Evolutionary conservation across 2,329 filamentous ascomycete genomes (phyloP), one percentile per base, ranked within the genome.

Genomic region (Ophiosphaerella herpotricha): DNA sequence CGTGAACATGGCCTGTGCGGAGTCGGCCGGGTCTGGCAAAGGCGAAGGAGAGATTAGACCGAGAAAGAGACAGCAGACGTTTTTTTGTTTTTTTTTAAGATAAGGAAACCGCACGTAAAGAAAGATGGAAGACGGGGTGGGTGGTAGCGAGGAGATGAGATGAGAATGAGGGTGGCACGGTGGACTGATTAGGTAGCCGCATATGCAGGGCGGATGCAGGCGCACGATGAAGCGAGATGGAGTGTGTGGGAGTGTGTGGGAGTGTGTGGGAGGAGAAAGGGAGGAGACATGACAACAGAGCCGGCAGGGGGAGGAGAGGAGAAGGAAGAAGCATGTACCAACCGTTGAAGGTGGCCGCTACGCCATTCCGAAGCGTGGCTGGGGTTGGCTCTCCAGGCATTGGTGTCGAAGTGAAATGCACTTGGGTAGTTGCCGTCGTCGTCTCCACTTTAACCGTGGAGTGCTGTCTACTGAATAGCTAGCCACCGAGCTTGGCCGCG

Each of bases 301-400:
- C 31, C 7, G 33, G 45, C n/a, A 38, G 34, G 34, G 44, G 29
- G 38, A 14, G 33, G 39, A 44, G 24, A 29, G 33, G 37, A 18
- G 18, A 46, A 8, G 26, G 33, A 29, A 16, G 32, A 41, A 18
- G 26, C 26, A 39, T 31, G 29, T 43, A 69, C 70, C 52, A 54
- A 70, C 71, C 70, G 59, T 77, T 73, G 57, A 75, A 75, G 55
- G 74, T 72, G 44, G 71, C 66, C 58, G 72, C 71, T 34, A 72
- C 67, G 53, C 67, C 73, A 52, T 66, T 65, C 55, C 71, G 73
- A 45, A 72, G 52, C 38, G 63, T 60, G 57, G 63, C 56, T 24
- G 37, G 21, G 16, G 8, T 26, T 43, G 40, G 26, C 26, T 29
- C 26, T 23, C 11, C 26, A 41, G 40, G 33, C 18, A 29, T 26